These are phyloP conservation scores for Singerocomus inundabilis DNA, from an alignment of 1,284 basidiomycete genomes.

Conservation along the genomic window DNA sequence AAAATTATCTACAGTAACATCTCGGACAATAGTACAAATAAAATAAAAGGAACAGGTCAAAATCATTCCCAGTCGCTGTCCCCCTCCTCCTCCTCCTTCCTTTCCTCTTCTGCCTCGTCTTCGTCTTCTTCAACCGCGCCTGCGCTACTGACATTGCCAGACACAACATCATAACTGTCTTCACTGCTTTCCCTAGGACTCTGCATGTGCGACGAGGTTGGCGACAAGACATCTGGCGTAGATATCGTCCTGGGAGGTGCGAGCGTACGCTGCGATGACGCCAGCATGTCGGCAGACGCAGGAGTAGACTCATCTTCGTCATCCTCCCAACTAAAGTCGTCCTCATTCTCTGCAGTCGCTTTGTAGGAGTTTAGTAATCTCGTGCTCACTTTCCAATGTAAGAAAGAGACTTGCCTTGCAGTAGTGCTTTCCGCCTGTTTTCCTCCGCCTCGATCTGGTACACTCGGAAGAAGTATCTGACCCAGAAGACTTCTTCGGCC, in stretches of 20 bases:
- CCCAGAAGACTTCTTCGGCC: conserved; percentile 79
- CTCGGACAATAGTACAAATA: neutral
- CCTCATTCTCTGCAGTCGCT: conserved; percentile 64
- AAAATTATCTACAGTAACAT: too few species aligned
- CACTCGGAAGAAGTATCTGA: conserved; percentile 88
- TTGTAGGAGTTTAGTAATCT: conserved; percentile 8
- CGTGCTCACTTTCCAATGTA: neutral
- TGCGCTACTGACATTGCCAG: conserved; percentile 42
- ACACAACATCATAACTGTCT: conserved; percentile 72
- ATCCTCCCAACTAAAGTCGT: conserved; percentile 81
- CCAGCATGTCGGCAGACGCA: conserved; percentile 9
- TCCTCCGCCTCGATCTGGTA: conserved; percentile 85
- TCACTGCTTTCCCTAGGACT: conserved; percentile 66
- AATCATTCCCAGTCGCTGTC: conserved; percentile 73
- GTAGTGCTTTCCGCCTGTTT: conserved; percentile 73
- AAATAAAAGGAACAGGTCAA: neutral
- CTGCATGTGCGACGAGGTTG: conserved; percentile 35
- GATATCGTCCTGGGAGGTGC: conserved; percentile 27
- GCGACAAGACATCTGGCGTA: conserved; percentile 19
- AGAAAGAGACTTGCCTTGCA: conserved; percentile 57
- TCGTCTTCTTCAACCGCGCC: conserved; percentile 31
- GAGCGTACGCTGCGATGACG: conserved; percentile 32
- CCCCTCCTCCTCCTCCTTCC: conserved; percentile 58
- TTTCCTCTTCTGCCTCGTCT: conserved; percentile 38
- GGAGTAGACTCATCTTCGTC: conserved; percentile 56